Evolutionary conservation across 2,329 filamentous ascomycete genomes (phyloP).

Genomic region (Fusarium phyllophilum): DNA sequence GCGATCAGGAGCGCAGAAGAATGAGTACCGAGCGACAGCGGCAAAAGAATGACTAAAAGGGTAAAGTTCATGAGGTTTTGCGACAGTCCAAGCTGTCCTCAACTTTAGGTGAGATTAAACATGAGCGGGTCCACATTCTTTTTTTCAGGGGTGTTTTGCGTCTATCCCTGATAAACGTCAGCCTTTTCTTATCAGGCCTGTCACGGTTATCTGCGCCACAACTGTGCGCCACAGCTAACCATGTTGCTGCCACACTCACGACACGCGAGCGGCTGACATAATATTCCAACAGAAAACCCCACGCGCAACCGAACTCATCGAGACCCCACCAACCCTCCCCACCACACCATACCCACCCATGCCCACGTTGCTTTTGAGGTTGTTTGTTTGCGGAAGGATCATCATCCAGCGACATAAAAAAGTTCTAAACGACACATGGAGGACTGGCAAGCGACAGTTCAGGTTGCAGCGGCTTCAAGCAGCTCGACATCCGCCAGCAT

Average conservation of each 20-base stretch:
- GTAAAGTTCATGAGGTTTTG: slow-evolving; percentile 33
- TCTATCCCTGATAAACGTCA: slow-evolving; percentile 13
- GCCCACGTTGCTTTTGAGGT: slow-evolving; percentile 28
- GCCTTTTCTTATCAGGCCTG: background rate
- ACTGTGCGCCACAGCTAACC: background rate
- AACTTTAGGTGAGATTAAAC: slow-evolving; percentile 30
- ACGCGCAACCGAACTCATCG: slow-evolving; percentile 5
- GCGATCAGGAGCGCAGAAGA: slow-evolving; percentile 9
- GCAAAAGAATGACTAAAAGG: slow-evolving; percentile 27
- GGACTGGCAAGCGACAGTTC: background rate
- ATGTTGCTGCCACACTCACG: background rate
- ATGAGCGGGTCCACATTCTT: slow-evolving; percentile 26
- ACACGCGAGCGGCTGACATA: background rate
- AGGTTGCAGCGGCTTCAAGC: background rate
- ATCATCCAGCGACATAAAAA: slow-evolving; percentile 5
- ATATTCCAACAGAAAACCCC: background rate
- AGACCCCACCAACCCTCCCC: slow-evolving; percentile 2
- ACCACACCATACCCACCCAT: slow-evolving; percentile 11
- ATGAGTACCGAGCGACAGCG: background rate
- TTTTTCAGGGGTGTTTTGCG: slow-evolving; percentile 38
- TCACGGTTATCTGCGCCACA: background rate
- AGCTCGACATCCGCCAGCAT: background rate
- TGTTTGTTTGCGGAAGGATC: slow-evolving; percentile 25
- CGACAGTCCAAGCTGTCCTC: slow-evolving; percentile 43
- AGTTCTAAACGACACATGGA: background rate